A percentile compares a stretch with the other conserved stretches of the same genome.
phyloP scores from a whole-genome alignment of 1,284 basidiomycete genomes.

The Pyrrhoderma lamaoense region DNA sequence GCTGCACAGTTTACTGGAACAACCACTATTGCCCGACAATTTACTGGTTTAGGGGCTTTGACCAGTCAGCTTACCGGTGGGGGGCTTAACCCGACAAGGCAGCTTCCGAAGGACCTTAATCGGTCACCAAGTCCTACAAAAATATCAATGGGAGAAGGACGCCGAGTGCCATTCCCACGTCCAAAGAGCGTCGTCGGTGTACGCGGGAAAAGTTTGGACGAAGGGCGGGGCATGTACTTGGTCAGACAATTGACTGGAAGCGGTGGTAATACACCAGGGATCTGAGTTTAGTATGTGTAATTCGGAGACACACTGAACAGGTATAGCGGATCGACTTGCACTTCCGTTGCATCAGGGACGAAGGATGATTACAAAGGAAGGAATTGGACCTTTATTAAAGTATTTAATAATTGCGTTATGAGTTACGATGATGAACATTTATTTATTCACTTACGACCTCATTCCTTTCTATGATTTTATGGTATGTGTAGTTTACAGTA shows the following conservation, averaged over 20 bases:
- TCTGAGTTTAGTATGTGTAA: slow-evolving; percentile 1
- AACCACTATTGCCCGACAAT: slow-evolving; percentile 66
- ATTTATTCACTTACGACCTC: too few relatives aligned
- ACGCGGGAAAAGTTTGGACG: slow-evolving; percentile 50
- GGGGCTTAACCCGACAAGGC: slow-evolving; percentile 52
- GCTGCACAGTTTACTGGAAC: slow-evolving; percentile 55
- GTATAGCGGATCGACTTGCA: neutral
- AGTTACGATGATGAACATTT: too few relatives aligned
- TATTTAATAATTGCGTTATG: too few relatives aligned
- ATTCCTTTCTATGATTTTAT: neutral
- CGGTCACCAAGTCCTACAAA: slow-evolving; percentile 45
- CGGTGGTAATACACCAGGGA: slow-evolving; percentile 23
- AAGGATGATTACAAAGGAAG: neutral
- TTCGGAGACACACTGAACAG: neutral
- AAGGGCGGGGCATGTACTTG: slow-evolving; percentile 58
- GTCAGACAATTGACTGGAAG: slow-evolving; percentile 65
- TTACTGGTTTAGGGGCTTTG: slow-evolving; percentile 52
- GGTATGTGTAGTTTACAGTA: neutral
- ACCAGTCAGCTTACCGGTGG: slow-evolving; percentile 39
- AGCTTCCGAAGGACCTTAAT: slow-evolving; percentile 27
- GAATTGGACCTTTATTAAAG: neutral
- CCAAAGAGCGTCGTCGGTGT: slow-evolving; percentile 61
- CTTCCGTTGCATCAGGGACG: too few relatives aligned
- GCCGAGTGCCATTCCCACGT: slow-evolving; percentile 29
- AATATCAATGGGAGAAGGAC: slow-evolving; percentile 29